These are phyloP conservation scores for Trametes cingulata DNA, from an alignment of 768 basidiomycete species.

Conservation along the genomic window DNA sequence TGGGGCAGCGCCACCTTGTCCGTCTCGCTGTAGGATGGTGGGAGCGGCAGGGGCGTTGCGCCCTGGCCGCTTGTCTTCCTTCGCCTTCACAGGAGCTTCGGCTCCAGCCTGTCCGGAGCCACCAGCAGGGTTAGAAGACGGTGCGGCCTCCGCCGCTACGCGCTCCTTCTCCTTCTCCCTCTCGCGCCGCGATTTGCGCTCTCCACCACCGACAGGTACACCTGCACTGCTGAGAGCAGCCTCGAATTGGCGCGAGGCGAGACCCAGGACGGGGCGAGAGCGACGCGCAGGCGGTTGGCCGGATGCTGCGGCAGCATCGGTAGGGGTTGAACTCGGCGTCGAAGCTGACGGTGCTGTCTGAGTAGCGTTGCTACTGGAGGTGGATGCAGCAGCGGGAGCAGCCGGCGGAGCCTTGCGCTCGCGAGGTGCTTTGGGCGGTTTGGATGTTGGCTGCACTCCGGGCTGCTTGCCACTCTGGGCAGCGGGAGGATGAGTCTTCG, in stretches of 20 bases:
- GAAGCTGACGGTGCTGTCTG: conserved; percentile 12
- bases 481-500: conserved; percentile 15
- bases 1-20: conserved; percentile 3
- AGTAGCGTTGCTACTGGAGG: not conserved
- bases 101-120: not conserved
- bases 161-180: conserved; percentile 36
- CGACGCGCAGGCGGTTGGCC: conserved; percentile 38
- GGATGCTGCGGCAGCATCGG: conserved; percentile 10
- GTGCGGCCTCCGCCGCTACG: not conserved
- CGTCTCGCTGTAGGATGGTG: conserved; percentile 22
- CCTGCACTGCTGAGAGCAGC: conserved; percentile 69
- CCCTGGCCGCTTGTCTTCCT: conserved; percentile 14
- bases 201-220: conserved; percentile 31
- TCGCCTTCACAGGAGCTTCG: not conserved
- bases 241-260: conserved; percentile 70
- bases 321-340: conserved; percentile 10
- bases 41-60: conserved; percentile 13
- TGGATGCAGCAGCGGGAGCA: conserved; percentile 17
- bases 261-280: conserved; percentile 58
- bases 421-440: conserved; percentile 18
- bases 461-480: not conserved
- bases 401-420: conserved; percentile 24
- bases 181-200: conserved; percentile 36
- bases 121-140: not conserved
- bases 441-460: conserved; percentile 1